phyloP scores from a whole-genome alignment of 129 eudicot species.

The Artemisia argyi region DNA sequence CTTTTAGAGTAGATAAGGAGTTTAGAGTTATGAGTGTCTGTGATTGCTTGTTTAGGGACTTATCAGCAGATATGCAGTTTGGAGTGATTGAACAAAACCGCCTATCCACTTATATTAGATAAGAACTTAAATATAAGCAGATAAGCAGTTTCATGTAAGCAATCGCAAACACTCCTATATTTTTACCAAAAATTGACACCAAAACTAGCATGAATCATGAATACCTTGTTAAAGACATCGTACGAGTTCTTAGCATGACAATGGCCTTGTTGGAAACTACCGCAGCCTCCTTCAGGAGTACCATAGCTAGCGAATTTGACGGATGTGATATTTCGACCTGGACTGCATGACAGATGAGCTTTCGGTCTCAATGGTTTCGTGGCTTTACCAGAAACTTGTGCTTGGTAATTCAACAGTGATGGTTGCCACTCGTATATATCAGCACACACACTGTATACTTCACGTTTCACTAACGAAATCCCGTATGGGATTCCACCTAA shows the following conservation, averaged over 20 bases:
- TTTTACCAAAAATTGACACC: neutral
- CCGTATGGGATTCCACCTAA: conserved; percentile 85
- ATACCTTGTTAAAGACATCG: conserved; percentile 81
- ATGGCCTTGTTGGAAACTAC: conserved; percentile 74
- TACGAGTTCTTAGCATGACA: conserved; percentile 92
- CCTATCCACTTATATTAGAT: no score
- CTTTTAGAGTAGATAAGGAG: no score
- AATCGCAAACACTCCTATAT: no score
- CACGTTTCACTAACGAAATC: conserved; percentile 73
- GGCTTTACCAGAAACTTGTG: conserved; percentile 69
- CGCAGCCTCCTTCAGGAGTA: conserved; percentile 88
- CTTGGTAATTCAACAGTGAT: conserved; percentile 54
- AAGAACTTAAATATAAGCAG: no score
- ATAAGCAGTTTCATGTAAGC: no score
- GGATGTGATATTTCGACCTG: conserved; percentile 70
- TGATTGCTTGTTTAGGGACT: no score
- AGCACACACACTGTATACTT: conserved; percentile 74
- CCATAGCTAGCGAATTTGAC: conserved; percentile 97
- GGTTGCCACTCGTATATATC: conserved; percentile 97
- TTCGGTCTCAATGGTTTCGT: conserved; percentile 76
- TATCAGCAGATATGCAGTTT: no score
- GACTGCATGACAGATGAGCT: conserved; percentile 79
- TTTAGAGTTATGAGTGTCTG: no score
- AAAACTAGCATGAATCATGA: neutral
- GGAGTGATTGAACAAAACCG: no score